Evolutionary conservation across 2,329 filamentous ascomycete genomes (phyloP).

Genomic region (Fusarium oxysporum): DNA sequence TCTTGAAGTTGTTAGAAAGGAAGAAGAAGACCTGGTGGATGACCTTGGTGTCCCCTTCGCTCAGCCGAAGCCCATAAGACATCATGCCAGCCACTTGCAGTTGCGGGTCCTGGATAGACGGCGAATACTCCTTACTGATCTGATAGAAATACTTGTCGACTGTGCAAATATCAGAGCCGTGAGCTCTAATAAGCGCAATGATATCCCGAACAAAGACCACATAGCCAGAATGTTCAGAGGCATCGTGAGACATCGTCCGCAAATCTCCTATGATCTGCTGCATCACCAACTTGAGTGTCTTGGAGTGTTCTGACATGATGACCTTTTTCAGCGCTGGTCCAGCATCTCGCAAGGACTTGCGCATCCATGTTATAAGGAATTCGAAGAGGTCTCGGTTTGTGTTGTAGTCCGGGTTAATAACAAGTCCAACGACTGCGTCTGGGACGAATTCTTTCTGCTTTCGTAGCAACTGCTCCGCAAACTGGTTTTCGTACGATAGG

Average conservation of each 20-base stretch:
- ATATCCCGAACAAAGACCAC: constrained; percentile 64
- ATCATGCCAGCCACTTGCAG: constrained; percentile 67
- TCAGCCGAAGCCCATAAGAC: constrained; percentile 66
- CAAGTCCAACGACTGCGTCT: constrained; percentile 51
- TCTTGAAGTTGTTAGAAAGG: constrained; percentile 68
- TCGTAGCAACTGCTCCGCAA: constrained; percentile 60
- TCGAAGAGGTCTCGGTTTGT: constrained; percentile 63
- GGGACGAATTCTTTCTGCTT: constrained; percentile 59
- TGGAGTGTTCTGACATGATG: constrained; percentile 56
- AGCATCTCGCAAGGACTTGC: constrained; percentile 57
- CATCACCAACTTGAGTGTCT: constrained; percentile 61
- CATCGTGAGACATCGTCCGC: constrained; percentile 49
- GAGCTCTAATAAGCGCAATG: constrained; percentile 65
- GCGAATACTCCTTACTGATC: constrained; percentile 67
- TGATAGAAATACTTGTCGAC: constrained; percentile 68
- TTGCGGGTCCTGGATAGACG: constrained; percentile 65
- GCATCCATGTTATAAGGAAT: constrained; percentile 62
- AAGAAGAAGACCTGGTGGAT: constrained; percentile 66
- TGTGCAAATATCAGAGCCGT: constrained; percentile 64
- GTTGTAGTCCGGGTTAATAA: constrained; percentile 59
- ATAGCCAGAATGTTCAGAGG: constrained; percentile 59
- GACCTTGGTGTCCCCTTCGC: constrained; percentile 62
- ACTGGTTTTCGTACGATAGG: constrained; percentile 61
- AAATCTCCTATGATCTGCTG: constrained; percentile 66
- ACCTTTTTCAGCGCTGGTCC: constrained; percentile 50